These are phyloP conservation scores for Backusella psychrophila DNA, from an alignment of 192 early-diverging fungal species.

Conservation along the genomic window DNA sequence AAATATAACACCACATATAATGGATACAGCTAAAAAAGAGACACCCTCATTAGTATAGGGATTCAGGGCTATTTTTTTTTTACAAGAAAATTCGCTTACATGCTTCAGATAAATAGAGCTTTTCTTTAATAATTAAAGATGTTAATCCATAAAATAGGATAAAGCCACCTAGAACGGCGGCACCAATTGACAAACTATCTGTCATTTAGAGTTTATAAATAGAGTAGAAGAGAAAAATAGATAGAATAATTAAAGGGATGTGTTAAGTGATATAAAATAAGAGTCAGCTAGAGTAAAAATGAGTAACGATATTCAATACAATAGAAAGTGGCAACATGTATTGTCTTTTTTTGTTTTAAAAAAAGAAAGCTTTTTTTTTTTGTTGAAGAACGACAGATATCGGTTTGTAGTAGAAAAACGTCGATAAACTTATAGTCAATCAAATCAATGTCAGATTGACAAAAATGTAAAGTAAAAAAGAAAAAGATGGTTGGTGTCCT, in stretches of 20 bases:
- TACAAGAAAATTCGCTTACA: too few species aligned
- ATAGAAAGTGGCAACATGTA: not conserved
- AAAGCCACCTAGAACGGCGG: slow-evolving; percentile 67
- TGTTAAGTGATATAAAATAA: not conserved
- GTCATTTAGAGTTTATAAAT: not conserved
- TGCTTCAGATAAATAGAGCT: slow-evolving; percentile 70
- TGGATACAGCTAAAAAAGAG: slow-evolving; percentile 61
- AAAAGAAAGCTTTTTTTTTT: not conserved
- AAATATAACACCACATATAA: slow-evolving; percentile 72
- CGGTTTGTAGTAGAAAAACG: not conserved
- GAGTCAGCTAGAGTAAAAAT: slow-evolving; percentile 1
- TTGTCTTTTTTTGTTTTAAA: not conserved
- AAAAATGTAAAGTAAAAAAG: not conserved
- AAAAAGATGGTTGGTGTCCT: not conserved
- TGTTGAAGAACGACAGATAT: not conserved
- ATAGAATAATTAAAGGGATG: not conserved
- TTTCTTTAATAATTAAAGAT: slow-evolving; percentile 67
- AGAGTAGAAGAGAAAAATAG: not conserved
- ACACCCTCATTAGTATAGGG: too few species aligned
- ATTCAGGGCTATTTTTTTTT: too few species aligned
- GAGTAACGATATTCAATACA: not conserved
- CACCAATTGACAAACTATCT: slow-evolving; percentile 22
- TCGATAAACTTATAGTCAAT: not conserved
- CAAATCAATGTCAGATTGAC: not conserved
- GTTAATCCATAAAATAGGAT: slow-evolving; percentile 64